A percentile compares a stretch with the other conserved stretches of the same genome.
These are phyloP conservation scores for Paragyromitra xinjiangensis DNA, from an alignment of 495 filamentous ascomycete genomes.

Conservation along the genomic window DNA sequence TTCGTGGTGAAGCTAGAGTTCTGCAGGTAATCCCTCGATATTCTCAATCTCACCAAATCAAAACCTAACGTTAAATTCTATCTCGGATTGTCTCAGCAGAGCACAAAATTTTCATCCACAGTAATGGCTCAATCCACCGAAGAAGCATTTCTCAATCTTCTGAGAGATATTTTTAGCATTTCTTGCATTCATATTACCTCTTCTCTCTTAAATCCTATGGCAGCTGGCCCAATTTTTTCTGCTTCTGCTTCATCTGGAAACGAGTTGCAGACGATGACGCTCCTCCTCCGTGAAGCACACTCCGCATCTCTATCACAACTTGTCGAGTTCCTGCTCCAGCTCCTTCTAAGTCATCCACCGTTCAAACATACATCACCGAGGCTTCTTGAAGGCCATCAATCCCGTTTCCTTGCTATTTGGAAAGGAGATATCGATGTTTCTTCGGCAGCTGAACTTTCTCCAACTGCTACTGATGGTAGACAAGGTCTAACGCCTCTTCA, in stretches of 20 bases:
- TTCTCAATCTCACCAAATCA: background rate
- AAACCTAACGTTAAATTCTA: background rate
- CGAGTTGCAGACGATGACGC: constrained; percentile 20
- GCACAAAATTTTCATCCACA: background rate
- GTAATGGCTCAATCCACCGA: constrained; percentile 27
- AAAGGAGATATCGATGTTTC: background rate
- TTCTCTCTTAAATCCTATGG: background rate
- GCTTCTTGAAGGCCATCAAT: constrained; percentile 2
- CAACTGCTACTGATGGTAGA: background rate
- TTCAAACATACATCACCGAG: constrained; percentile 38
- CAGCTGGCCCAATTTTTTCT: background rate
- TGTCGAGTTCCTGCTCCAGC: constrained; percentile 38
- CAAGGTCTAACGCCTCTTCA: background rate
- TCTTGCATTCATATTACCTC: constrained; percentile 22
- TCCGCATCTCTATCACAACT: constrained; percentile 33
- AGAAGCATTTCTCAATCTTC: constrained; percentile 30
- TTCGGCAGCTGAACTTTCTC: background rate
- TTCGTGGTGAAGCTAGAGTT: background rate
- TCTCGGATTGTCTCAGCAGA: background rate
- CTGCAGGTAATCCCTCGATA: background rate
- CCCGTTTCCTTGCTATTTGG: constrained; percentile 39
- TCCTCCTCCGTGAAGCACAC: constrained; percentile 33
- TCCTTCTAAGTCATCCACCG: constrained; percentile 48
- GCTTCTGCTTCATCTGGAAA: background rate
- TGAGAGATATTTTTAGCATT: constrained; percentile 28